Conservation (phyloP, 2,329 filamentous ascomycete species). For the Colletotrichum sp. region DNA sequence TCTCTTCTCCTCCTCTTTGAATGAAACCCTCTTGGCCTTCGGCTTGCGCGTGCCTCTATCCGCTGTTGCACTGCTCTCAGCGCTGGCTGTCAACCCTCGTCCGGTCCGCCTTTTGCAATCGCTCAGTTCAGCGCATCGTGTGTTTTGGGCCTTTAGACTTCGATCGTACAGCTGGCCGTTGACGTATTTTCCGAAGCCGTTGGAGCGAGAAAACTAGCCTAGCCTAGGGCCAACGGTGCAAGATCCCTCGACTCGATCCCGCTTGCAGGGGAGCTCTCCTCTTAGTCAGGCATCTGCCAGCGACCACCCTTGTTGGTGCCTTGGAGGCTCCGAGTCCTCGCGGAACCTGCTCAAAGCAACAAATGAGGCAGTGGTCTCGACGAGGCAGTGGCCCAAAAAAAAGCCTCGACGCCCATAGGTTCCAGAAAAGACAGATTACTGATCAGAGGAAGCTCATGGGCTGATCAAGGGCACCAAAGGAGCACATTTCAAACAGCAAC, state of each 20-base stretch:
- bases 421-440: background rate
- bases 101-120: background rate
- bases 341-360: background rate
- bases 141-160: background rate
- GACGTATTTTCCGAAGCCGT: background rate
- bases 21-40: background rate
- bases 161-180: background rate
- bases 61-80: background rate
- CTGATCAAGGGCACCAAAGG: background rate
- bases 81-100: background rate
- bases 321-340: background rate
- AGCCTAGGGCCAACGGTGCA: background rate
- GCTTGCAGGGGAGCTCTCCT: background rate
- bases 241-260: background rate
- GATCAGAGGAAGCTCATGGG: background rate
- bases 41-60: background rate
- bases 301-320: background rate
- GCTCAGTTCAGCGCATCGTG: background rate
- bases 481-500: background rate
- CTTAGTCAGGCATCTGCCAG: background rate
- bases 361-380: background rate
- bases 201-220: slow-evolving; percentile 1
- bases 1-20: background rate
- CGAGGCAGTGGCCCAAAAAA: background rate
- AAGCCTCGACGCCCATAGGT: background rate